Evolutionary conservation across 2,329 filamentous ascomycete species (phyloP).

Genomic region (Colletotrichum echinochloae): DNA sequence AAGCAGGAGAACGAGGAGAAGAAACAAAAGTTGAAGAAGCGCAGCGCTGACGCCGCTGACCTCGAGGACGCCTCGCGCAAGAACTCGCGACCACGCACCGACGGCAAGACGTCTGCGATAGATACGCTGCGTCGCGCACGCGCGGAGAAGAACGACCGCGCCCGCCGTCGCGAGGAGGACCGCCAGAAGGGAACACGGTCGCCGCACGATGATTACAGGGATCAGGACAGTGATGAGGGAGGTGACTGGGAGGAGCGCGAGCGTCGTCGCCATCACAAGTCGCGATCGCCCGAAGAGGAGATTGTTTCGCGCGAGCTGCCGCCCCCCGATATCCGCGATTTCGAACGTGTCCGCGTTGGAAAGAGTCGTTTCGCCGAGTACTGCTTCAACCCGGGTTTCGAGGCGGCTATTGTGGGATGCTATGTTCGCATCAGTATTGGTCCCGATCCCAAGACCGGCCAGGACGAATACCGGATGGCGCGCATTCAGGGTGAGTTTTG

Average conservation of each 20-base stretch:
- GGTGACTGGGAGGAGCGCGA: slow-evolving; percentile 32
- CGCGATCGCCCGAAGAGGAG: slow-evolving; percentile 70
- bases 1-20: slow-evolving; percentile 73
- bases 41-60: slow-evolving; percentile 83
- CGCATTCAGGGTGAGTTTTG: slow-evolving; percentile 79
- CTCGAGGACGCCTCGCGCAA: slow-evolving; percentile 83
- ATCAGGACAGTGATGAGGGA: slow-evolving; percentile 83
- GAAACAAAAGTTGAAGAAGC: slow-evolving; percentile 74
- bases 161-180: slow-evolving; percentile 72
- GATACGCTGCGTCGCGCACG: slow-evolving; percentile 74
- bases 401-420: slow-evolving; percentile 83
- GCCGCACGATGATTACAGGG: slow-evolving; percentile 67
- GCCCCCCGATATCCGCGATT: slow-evolving; percentile 80
- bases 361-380: slow-evolving; percentile 89
- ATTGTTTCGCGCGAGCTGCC: slow-evolving; percentile 76
- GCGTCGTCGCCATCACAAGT: slow-evolving; percentile 62
- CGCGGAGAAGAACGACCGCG: slow-evolving; percentile 73
- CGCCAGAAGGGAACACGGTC: slow-evolving; percentile 63
- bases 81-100: slow-evolving; percentile 78
- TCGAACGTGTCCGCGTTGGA: slow-evolving; percentile 86
- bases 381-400: slow-evolving; percentile 93
- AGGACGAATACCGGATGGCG: slow-evolving; percentile 88
- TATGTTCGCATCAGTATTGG: slow-evolving; percentile 89
- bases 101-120: slow-evolving; percentile 77
- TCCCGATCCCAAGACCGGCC: slow-evolving; percentile 76